Conservation (phyloP, 2,329 filamentous ascomycete species). For the Lecanicillium sp. region DNA sequence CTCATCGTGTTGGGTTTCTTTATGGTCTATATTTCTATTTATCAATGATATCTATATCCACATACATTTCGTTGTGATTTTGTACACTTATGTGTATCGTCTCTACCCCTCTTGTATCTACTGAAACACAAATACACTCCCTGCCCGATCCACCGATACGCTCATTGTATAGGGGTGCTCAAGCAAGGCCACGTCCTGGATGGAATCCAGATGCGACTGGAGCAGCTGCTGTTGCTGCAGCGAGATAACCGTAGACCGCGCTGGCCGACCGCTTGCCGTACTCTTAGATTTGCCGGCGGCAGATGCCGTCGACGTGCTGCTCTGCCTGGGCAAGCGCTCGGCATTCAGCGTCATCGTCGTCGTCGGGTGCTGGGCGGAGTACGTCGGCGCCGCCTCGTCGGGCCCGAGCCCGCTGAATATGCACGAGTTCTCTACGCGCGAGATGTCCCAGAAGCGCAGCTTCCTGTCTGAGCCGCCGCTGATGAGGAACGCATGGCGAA, state of each 20-base stretch:
- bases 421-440: slow-evolving; percentile 67
- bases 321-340: slow-evolving; percentile 48
- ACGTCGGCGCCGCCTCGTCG: slow-evolving; percentile 69
- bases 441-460: slow-evolving; percentile 89
- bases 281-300: slow-evolving; percentile 23
- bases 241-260: slow-evolving; percentile 78
- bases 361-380: slow-evolving; percentile 57
- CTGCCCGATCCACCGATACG: slow-evolving; percentile 80
- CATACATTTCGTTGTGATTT: too few relatives aligned
- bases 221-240: slow-evolving; percentile 81
- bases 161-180: slow-evolving; percentile 91
- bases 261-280: slow-evolving; percentile 38
- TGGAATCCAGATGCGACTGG: slow-evolving; percentile 78
- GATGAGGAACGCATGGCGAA: slow-evolving; percentile 75
- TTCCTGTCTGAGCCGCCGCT: slow-evolving; percentile 86
- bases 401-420: slow-evolving; percentile 72
- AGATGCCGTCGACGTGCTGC: slow-evolving; percentile 26
- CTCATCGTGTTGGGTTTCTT: too few relatives aligned
- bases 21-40: too few relatives aligned
- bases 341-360: slow-evolving; percentile 59
- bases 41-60: too few relatives aligned
- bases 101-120: slow-evolving; percentile 23
- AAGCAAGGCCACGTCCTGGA: slow-evolving; percentile 82
- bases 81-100: too few relatives aligned
- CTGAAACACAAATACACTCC: slow-evolving; percentile 78